Base-by-base conservation (phyloP, 352 stramenopile species). In the Saprolegnia diclina region DNA sequence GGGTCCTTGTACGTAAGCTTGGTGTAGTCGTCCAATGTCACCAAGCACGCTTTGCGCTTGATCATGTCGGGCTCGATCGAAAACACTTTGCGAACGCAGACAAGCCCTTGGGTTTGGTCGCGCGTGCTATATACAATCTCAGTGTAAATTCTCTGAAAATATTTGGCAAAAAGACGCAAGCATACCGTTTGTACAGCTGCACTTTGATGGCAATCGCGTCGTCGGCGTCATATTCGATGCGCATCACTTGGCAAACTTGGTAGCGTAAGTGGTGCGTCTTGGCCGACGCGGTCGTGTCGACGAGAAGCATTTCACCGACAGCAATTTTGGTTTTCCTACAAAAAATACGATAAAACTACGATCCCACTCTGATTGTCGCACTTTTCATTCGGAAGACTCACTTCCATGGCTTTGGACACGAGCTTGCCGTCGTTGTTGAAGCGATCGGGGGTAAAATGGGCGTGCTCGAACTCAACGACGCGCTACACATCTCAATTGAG, bases 161-260 rank as follows among this genome's bases (percentile, higher is more conserved):
- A n/a, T n/a, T 44, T 63, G 7, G 32, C 9, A 63, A 18, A 19
- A 45, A 13, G 54, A 16, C 2, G 0, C 10, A 32, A 32, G 10
- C 0, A 19, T 64, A 66, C 57, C 38, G n/a, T 55, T 29, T 48
- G 42, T 66, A 66, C 37, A 66, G 18, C 29, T 66, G 57, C 0
- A 66, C 57, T 40, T 55, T 22, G 21, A 66, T 66, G 18, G 57
- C 29, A 11, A 55, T 24, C 18, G 55, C 40, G 18, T 22, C 77
- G 11, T 56, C 65, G 5, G 37, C 70, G 46, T 61, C 65, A 19
- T 80, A 77, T 18, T 73, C 64, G 57, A 92, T 89, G 40, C 77
- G 83, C n/a, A 91, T 29, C 46, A 94, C 90, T 72, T 94, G 81
- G 67, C 83, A 92, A 5, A 94, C 83, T 35, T 91, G 76, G 59